phyloP scores from a whole-genome alignment of 2,329 filamentous ascomycete genomes.

The Remersonia thermophila region DNA sequence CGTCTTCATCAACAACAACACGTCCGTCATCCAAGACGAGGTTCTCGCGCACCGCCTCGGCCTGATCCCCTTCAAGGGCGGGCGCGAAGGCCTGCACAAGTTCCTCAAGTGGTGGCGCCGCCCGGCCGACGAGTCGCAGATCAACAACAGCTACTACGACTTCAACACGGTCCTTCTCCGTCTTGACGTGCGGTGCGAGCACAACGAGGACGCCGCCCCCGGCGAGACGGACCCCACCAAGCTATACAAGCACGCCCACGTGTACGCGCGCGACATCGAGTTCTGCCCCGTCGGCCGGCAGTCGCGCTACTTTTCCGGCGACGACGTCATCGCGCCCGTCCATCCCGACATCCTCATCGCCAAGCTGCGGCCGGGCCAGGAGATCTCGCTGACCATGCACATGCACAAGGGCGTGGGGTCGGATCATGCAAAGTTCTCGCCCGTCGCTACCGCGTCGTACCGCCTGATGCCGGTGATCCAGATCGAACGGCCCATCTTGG shows the following conservation, averaged over 20 bases:
- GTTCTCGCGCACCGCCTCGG: slow-evolving; percentile 84
- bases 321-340: slow-evolving; percentile 57
- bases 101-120: slow-evolving; percentile 76
- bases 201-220: slow-evolving; percentile 58
- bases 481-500: slow-evolving; percentile 73
- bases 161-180: slow-evolving; percentile 77
- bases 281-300: slow-evolving; percentile 70
- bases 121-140: slow-evolving; percentile 49
- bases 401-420: slow-evolving; percentile 88
- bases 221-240: slow-evolving; percentile 70
- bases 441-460: slow-evolving; percentile 89
- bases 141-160: slow-evolving; percentile 52
- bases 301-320: slow-evolving; percentile 53
- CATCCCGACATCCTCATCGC: slow-evolving; percentile 91
- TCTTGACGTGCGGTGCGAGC: slow-evolving; percentile 68
- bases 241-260: slow-evolving; percentile 74
- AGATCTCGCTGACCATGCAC: slow-evolving; percentile 77
- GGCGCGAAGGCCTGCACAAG: slow-evolving; percentile 58
- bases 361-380: slow-evolving; percentile 84
- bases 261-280: slow-evolving; percentile 66
- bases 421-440: slow-evolving; percentile 95
- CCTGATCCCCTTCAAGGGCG: slow-evolving; percentile 77
- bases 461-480: slow-evolving; percentile 78
- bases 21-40: slow-evolving; percentile 94
- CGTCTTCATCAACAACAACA: slow-evolving; percentile 92